Percentiles rank a stretch among this genome's conserved stretches.
phyloP scores from a whole-genome alignment of 257 asterid genomes.

The Cynanchum wilfordii region DNA sequence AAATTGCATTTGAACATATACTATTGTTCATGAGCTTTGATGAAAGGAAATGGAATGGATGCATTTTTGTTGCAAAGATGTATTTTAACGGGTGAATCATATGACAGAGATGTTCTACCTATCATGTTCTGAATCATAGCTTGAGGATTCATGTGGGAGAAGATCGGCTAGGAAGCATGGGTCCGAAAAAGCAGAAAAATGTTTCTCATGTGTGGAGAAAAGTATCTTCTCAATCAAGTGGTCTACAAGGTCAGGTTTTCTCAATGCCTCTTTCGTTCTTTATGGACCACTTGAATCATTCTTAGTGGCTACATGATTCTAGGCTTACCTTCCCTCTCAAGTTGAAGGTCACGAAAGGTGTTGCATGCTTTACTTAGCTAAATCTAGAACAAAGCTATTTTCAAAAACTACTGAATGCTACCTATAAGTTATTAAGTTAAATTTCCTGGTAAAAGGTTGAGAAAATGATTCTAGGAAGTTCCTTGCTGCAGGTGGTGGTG shows the following conservation, averaged over 20 bases:
- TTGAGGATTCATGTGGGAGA: conserved; percentile 31
- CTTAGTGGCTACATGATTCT: too few relatives aligned
- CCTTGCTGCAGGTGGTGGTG: conserved; percentile 29
- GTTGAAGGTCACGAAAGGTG: not conserved
- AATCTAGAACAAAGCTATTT: not conserved
- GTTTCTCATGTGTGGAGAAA: conserved; percentile 49
- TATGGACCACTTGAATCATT: not conserved
- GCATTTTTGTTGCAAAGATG: not conserved
- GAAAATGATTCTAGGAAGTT: conserved; percentile 6
- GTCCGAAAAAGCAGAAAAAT: conserved; percentile 24
- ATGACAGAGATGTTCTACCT: conserved; percentile 23
- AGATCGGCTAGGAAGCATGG: conserved; percentile 24
- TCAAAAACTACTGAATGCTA: not conserved
- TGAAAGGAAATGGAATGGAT: not conserved
- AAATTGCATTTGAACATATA: not conserved
- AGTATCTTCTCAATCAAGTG: conserved; percentile 46
- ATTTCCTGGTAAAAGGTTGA: conserved; percentile 18
- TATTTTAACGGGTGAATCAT: not conserved
- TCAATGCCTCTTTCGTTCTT: conserved; percentile 6
- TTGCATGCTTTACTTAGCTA: not conserved
- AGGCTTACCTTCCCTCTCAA: not conserved
- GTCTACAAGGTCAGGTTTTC: conserved; percentile 28
- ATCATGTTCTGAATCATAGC: conserved; percentile 31
- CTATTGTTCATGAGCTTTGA: not conserved
- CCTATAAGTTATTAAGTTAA: not conserved